Evolutionary conservation across 176 grass and related monocot species (phyloP).

Genomic region (Triticum dicoccoides): DNA sequence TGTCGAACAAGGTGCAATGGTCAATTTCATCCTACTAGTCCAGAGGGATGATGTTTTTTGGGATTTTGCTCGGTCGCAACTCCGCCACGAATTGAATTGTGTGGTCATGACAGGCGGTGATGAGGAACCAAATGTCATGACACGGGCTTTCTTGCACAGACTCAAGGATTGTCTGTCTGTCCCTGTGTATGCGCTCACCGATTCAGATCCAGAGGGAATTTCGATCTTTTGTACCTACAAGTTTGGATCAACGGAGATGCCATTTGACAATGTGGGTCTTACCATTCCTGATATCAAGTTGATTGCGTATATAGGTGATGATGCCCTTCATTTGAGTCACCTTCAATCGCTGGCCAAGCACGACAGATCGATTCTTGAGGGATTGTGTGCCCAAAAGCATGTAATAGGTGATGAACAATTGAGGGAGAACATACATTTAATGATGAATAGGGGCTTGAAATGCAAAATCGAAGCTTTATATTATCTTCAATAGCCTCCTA

Average conservation of each 20-base stretch:
- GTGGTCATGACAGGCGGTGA: neutral
- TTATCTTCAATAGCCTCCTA: neutral
- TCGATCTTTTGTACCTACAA: neutral
- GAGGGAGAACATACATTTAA: neutral
- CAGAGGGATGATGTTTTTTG: neutral
- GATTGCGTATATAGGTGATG: neutral
- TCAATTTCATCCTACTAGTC: neutral
- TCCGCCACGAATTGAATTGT: neutral
- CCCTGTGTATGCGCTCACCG: neutral
- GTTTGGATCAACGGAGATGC: neutral
- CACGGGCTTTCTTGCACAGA: constrained; percentile 1
- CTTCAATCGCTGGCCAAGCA: neutral
- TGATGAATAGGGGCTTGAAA: neutral
- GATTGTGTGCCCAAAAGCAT: neutral
- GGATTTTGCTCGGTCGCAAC: neutral
- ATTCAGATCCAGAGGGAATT: neutral
- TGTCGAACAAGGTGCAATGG: neutral
- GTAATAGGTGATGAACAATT: neutral
- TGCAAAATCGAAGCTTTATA: neutral
- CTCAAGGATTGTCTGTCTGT: constrained; percentile 2
- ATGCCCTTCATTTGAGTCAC: neutral
- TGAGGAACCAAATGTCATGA: neutral
- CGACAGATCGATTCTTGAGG: neutral
- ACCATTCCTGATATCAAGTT: neutral
- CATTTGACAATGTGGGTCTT: neutral